Percentiles rank a stretch among this genome's conserved stretches.
Evolutionary conservation across 768 basidiomycete genomes (phyloP).

Genomic region (Xerocomus brunneocitrinus): DNA sequence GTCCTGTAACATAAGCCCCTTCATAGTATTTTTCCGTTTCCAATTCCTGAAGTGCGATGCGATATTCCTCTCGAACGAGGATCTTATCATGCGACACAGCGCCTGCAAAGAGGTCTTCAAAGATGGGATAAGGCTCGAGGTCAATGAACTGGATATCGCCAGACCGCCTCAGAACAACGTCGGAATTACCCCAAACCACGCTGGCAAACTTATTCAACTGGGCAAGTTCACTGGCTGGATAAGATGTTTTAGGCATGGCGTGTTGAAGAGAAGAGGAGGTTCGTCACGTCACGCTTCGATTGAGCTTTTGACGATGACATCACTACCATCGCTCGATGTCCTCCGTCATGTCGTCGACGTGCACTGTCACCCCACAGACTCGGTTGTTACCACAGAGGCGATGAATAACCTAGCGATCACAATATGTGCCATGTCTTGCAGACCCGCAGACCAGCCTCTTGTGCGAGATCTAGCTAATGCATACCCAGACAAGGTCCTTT

Average conservation of each 20-base stretch:
- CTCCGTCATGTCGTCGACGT: conserved; percentile 76
- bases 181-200: neutral
- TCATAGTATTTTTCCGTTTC: no score
- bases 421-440: conserved; percentile 81
- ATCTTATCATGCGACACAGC: neutral
- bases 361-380: conserved; percentile 92
- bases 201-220: neutral
- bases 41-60: no score
- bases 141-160: neutral
- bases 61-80: no score
- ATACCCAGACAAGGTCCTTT: conserved; percentile 67
- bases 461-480: conserved; percentile 61
- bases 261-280: no score
- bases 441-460: conserved; percentile 59
- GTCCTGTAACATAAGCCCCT: no score
- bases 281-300: no score
- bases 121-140: neutral
- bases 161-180: neutral
- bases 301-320: neutral
- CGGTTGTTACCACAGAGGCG: conserved; percentile 41
- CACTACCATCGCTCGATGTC: conserved; percentile 36
- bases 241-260: no score
- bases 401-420: conserved; percentile 59
- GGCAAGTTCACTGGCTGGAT: no score
- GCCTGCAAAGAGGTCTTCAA: neutral